A percentile compares a stretch with the other conserved stretches of the same genome.
phyloP scores from a whole-genome alignment of 495 filamentous ascomycete species.

The Aspergillus sparsus region DNA sequence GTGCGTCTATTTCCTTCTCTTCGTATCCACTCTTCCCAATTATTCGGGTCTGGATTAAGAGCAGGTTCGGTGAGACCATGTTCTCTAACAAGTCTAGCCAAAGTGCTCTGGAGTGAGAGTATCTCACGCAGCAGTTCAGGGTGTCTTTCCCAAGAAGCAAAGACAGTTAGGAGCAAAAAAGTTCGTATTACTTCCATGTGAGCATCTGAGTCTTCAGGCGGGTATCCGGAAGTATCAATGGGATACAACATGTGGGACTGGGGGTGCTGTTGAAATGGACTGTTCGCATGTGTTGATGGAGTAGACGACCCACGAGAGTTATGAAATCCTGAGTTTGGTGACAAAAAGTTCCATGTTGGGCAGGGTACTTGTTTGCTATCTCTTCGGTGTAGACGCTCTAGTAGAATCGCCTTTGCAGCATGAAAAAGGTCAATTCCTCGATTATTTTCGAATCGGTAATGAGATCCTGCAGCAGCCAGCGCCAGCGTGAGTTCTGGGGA shows the following conservation, averaged over 20 bases:
- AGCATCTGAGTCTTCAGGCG: conserved; percentile 48
- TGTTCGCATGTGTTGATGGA: conserved; percentile 41
- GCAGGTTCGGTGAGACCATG: conserved; percentile 46
- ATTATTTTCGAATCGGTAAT: conserved; percentile 65
- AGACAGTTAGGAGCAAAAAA: conserved; percentile 50
- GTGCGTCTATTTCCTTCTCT: conserved; percentile 53
- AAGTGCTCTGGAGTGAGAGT: conserved; percentile 50
- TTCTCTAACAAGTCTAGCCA: conserved; percentile 51
- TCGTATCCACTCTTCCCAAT: conserved; percentile 54
- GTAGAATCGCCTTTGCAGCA: conserved; percentile 53
- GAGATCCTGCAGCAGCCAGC: conserved; percentile 50
- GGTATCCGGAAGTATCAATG: conserved; percentile 39
- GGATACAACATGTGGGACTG: conserved; percentile 29
- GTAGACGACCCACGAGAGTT: conserved; percentile 45
- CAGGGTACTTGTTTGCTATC: conserved; percentile 49
- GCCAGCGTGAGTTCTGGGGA: conserved; percentile 50
- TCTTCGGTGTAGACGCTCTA: conserved; percentile 49
- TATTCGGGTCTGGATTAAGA: conserved; percentile 36
- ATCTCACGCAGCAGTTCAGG: conserved; percentile 52
- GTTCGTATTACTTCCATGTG: conserved; percentile 54
- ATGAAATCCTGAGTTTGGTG: conserved; percentile 40
- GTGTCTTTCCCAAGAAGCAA: conserved; percentile 56
- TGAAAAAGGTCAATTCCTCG: conserved; percentile 70
- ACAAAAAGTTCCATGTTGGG: conserved; percentile 47
- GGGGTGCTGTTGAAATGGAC: conserved; percentile 42